These are phyloP conservation scores for Eleusine coracana DNA, from an alignment of 176 grass and related monocot genomes.

Conservation along the genomic window DNA sequence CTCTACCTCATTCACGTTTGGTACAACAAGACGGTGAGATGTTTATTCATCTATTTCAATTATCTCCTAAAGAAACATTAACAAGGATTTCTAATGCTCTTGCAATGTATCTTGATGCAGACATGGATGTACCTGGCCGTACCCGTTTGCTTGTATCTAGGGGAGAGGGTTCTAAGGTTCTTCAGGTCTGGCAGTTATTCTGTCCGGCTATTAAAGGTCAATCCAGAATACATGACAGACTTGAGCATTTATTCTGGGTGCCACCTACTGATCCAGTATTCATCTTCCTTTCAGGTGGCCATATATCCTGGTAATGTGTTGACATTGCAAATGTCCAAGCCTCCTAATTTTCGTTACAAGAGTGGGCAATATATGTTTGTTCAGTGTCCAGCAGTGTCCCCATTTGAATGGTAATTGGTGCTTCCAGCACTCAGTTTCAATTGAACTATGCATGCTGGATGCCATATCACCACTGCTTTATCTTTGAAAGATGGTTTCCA, in stretches of 20 bases:
- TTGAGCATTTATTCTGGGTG: slow-evolving; percentile 31
- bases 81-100: slow-evolving; percentile 3
- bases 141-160: slow-evolving; percentile 83
- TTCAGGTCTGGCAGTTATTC: slow-evolving; percentile 93
- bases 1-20: slow-evolving; percentile 83
- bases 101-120: slow-evolving; percentile 55
- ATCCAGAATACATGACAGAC: slow-evolving; percentile 27
- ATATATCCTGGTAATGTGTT: slow-evolving; percentile 99
- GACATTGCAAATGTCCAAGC: slow-evolving; percentile 93
- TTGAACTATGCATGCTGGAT: slow-evolving; percentile 6
- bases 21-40: slow-evolving; percentile 81
- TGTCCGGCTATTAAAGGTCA: slow-evolving; percentile 84
- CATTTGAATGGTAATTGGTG: slow-evolving; percentile 87
- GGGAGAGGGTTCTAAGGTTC: slow-evolving; percentile 83
- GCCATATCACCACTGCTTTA: neutral
- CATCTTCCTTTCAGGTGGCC: slow-evolving; percentile 63
- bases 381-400: slow-evolving; percentile 91
- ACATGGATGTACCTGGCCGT: slow-evolving; percentile 99
- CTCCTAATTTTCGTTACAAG: slow-evolving; percentile 83
- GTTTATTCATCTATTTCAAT: slow-evolving; percentile 25
- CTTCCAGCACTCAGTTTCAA: neutral
- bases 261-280: slow-evolving; percentile 30
- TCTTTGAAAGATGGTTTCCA: neutral
- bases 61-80: neutral
- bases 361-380: slow-evolving; percentile 99